A percentile compares a stretch with the other conserved stretches of the same genome.
Conservation (phyloP, 192 early-diverging fungal genomes). For the Chytriomyces confervae region DNA sequence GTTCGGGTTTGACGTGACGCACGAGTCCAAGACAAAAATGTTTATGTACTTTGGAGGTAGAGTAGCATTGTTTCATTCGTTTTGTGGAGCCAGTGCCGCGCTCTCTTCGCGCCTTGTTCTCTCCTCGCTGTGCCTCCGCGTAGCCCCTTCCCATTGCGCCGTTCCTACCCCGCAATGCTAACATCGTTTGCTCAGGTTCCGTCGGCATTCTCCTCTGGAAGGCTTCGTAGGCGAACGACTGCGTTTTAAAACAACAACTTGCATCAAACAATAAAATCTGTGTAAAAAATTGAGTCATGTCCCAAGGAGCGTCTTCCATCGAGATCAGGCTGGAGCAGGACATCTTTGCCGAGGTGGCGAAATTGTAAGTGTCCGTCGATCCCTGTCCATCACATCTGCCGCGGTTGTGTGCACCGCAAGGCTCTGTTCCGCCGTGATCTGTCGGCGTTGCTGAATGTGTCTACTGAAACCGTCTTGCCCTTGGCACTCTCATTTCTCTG, state of each 20-base stretch:
- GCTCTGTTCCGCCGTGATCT: background rate
- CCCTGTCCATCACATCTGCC: background rate
- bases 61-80: constrained; percentile 7
- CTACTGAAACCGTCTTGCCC: background rate
- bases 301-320: constrained; percentile 4
- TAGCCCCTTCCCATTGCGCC: background rate
- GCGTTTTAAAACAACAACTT: too few relatives aligned
- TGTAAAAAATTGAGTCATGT: background rate
- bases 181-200: constrained; percentile 21
- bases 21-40: constrained; percentile 61
- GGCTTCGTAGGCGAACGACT: constrained; percentile 39
- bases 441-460: background rate
- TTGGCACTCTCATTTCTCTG: background rate
- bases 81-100: background rate
- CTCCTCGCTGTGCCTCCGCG: background rate
- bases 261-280: too few relatives aligned
- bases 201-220: constrained; percentile 58
- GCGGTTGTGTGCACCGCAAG: background rate
- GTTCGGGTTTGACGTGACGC: constrained; percentile 68
- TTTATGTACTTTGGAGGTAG: constrained; percentile 68
- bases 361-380: constrained; percentile 5
- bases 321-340: constrained; percentile 7
- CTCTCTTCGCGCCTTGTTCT: background rate
- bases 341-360: constrained; percentile 20
- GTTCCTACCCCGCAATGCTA: background rate